Evolutionary conservation across 2,329 filamentous ascomycete species (phyloP).

Genomic region (Corynespora cassiicola): DNA sequence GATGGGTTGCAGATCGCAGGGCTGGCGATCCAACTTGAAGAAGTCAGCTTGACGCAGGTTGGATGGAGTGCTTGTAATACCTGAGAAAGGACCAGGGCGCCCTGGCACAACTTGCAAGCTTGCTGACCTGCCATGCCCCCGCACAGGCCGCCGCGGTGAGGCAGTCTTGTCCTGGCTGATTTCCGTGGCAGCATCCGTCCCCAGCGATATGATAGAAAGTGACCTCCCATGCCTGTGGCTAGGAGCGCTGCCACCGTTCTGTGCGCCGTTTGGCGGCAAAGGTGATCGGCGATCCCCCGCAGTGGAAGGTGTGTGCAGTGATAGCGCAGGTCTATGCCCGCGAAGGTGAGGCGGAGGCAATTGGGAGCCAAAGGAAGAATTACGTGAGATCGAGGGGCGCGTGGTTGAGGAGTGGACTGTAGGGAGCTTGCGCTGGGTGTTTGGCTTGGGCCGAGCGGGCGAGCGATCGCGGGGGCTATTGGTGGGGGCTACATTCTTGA

Average conservation of each 20-base stretch:
- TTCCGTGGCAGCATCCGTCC: conserved; percentile 49
- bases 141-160: conserved; percentile 54
- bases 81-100: conserved; percentile 40
- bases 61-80: conserved; percentile 18
- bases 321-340: conserved; percentile 74
- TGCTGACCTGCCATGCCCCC: conserved; percentile 77
- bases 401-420: conserved; percentile 43
- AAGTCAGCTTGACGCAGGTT: conserved; percentile 21
- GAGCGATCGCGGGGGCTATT: conserved; percentile 40
- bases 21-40: conserved; percentile 35
- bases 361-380: conserved; percentile 43
- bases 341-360: conserved; percentile 42
- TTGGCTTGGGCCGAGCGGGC: conserved; percentile 35
- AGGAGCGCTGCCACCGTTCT: conserved; percentile 29
- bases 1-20: conserved; percentile 41
- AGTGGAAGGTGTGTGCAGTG: conserved; percentile 57
- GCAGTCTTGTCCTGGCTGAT: conserved; percentile 31
- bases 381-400: conserved; percentile 41
- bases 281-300: conserved; percentile 33
- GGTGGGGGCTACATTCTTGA: conserved; percentile 79
- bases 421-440: conserved; percentile 49
- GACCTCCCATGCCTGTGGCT: conserved; percentile 50
- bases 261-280: conserved; percentile 22
- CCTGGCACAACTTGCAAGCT: conserved; percentile 77
- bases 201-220: conserved; percentile 57